Evolutionary conservation across 192 early-diverging fungal species (phyloP).

Genomic region (Mortierella antarctica): DNA sequence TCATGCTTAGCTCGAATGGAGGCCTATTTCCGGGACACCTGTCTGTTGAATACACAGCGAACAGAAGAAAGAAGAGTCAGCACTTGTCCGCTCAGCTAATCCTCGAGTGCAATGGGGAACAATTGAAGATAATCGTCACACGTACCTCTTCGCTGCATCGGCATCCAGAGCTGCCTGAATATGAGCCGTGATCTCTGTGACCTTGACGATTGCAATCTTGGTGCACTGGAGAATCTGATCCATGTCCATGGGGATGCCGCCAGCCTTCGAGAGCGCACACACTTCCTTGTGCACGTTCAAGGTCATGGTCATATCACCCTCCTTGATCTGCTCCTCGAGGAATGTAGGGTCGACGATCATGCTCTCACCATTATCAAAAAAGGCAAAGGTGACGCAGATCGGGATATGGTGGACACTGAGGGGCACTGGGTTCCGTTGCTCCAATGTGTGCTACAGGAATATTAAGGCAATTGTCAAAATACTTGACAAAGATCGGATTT

Average conservation of each 20-base stretch:
- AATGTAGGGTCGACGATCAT: conserved; percentile 86
- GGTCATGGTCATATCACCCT: conserved; percentile 88
- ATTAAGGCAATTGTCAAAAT: neutral
- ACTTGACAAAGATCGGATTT: neutral
- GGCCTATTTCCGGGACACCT: no score
- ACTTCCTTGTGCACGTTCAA: conserved; percentile 94
- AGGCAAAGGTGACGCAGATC: conserved; percentile 91
- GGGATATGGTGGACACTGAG: conserved; percentile 96
- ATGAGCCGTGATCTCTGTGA: conserved; percentile 79
- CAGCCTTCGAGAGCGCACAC: conserved; percentile 91
- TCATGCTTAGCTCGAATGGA: no score
- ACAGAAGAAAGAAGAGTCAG: neutral
- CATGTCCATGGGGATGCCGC: conserved; percentile 83
- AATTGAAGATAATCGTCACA: neutral
- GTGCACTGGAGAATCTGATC: conserved; percentile 84
- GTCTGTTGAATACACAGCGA: no score
- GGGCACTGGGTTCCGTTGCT: conserved; percentile 93
- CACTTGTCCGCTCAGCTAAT: neutral
- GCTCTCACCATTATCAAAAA: conserved; percentile 83
- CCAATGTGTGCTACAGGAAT: conserved; percentile 76
- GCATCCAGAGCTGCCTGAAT: conserved; percentile 79
- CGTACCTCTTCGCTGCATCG: conserved; percentile 50
- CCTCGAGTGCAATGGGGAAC: neutral
- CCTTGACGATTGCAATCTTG: conserved; percentile 81
- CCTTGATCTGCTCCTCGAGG: conserved; percentile 88